Evolutionary conservation across 805 yeast genomes (phyloP).

Genomic region (Nakazawaea ishiwadae): DNA sequence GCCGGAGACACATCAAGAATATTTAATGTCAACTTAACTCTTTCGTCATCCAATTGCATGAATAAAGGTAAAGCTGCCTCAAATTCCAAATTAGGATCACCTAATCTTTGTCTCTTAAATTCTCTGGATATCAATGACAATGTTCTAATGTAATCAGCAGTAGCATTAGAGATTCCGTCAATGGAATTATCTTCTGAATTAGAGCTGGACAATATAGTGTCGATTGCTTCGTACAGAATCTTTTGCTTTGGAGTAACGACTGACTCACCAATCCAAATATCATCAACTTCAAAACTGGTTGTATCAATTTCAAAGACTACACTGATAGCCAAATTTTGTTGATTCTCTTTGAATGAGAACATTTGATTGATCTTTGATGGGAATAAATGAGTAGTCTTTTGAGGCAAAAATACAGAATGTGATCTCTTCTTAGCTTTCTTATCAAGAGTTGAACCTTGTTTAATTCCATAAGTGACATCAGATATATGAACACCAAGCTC

Average conservation of each 20-base stretch:
- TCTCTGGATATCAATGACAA: constrained; percentile 61
- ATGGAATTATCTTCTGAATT: not conserved
- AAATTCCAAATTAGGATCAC: constrained; percentile 41
- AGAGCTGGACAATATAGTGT: constrained; percentile 36
- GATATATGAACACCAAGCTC: constrained; percentile 84
- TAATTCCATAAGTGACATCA: constrained; percentile 71
- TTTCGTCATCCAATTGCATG: constrained; percentile 83
- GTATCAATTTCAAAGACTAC: constrained; percentile 80
- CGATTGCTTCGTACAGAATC: constrained; percentile 52
- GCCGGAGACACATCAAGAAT: constrained; percentile 60
- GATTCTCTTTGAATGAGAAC: constrained; percentile 57
- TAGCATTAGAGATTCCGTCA: constrained; percentile 41
- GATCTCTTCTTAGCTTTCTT: constrained; percentile 89
- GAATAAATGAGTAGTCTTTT: constrained; percentile 59
- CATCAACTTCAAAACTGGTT: constrained; percentile 62
- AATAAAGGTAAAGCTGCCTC: constrained; percentile 57
- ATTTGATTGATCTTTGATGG: constrained; percentile 61
- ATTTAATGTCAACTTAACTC: constrained; percentile 65
- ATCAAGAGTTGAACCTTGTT: constrained; percentile 73
- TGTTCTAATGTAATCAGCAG: constrained; percentile 61
- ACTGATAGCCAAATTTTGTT: constrained; percentile 62
- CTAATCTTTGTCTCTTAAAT: constrained; percentile 63
- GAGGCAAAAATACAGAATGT: constrained; percentile 83
- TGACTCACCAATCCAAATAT: constrained; percentile 74
- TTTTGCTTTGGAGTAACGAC: constrained; percentile 58